Evolutionary conservation across 768 basidiomycete species (phyloP).

Genomic region (Kwoniella dendrophila): DNA sequence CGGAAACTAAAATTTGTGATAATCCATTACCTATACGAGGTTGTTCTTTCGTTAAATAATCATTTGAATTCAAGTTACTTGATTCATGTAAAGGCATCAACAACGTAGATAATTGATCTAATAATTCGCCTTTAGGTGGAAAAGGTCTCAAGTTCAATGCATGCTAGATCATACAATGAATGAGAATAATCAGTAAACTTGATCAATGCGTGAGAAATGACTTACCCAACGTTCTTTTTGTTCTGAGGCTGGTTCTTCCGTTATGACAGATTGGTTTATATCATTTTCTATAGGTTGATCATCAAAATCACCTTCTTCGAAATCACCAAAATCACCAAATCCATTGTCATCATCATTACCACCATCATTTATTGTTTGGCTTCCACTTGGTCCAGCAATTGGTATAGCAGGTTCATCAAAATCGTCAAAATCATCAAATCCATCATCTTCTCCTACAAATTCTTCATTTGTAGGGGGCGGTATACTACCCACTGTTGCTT

Average conservation of each 20-base stretch:
- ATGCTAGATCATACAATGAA: conserved; percentile 62
- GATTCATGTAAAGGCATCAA: conserved; percentile 69
- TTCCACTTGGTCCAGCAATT: conserved; percentile 50
- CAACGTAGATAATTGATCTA: conserved; percentile 67
- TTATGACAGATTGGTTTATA: conserved; percentile 47
- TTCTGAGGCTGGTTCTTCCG: conserved; percentile 11
- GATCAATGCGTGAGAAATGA: background rate
- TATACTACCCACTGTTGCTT: background rate
- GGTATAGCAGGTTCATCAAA: conserved; percentile 58
- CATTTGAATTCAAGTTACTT: background rate
- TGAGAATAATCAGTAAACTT: background rate
- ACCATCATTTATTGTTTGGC: background rate
- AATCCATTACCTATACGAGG: conserved; percentile 80
- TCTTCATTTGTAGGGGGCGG: background rate
- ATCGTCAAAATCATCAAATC: conserved; percentile 66
- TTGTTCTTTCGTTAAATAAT: conserved; percentile 65
- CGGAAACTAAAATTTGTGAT: conserved; percentile 72
- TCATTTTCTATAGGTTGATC: conserved; percentile 17
- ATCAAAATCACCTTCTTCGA: conserved; percentile 66
- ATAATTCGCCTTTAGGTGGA: conserved; percentile 64
- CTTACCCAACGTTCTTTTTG: conserved; percentile 32
- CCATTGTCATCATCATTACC: conserved; percentile 51
- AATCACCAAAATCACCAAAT: conserved; percentile 69
- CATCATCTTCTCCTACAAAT: conserved; percentile 43
- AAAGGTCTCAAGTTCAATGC: conserved; percentile 69